phyloP scores from a whole-genome alignment of 352 stramenopile species.

The Phytophthora macrochlamydospora region DNA sequence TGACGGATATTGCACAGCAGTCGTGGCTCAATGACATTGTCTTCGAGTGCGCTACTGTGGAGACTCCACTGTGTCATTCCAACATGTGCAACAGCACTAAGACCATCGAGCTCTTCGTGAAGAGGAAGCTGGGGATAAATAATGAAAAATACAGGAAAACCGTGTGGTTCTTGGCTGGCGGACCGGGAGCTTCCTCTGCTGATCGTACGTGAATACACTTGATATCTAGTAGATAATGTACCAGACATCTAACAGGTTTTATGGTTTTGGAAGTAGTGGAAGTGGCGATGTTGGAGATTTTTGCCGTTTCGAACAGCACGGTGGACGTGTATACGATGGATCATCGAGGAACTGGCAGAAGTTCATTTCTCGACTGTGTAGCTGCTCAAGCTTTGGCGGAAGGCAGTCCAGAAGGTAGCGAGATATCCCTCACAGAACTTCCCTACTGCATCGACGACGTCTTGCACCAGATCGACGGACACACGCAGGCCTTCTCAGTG shows the following conservation, averaged over 20 bases:
- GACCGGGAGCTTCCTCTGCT: conserved; percentile 43
- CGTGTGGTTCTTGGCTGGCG: conserved; percentile 58
- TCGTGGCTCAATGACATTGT: conserved; percentile 10
- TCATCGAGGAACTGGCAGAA: conserved; percentile 48
- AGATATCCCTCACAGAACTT: conserved; percentile 23
- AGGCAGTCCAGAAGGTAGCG: conserved; percentile 13
- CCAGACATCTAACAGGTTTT: conserved; percentile 3
- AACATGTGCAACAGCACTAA: conserved; percentile 39
- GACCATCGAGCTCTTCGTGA: conserved; percentile 52
- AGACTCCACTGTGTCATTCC: conserved; percentile 43
- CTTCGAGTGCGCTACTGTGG: conserved; percentile 52
- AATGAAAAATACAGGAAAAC: conserved; percentile 23
- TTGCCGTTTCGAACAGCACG: conserved; percentile 31
- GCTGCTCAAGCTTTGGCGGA: conserved; percentile 35
- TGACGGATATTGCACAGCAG: conserved; percentile 17
- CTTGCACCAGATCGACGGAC: conserved; percentile 26
- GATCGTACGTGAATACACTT: conserved; percentile 28
- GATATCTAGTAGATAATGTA: neutral
- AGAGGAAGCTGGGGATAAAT: conserved; percentile 35
- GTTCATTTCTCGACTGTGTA: conserved; percentile 37
- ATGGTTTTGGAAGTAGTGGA: conserved; percentile 38
- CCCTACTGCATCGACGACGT: conserved; percentile 33
- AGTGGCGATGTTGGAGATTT: conserved; percentile 39
- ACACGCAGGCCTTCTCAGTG: conserved; percentile 43
- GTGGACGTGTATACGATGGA: conserved; percentile 60